Base-by-base conservation (phyloP, 1,284 basidiomycete genomes). In the Schizophyllum commune region DNA sequence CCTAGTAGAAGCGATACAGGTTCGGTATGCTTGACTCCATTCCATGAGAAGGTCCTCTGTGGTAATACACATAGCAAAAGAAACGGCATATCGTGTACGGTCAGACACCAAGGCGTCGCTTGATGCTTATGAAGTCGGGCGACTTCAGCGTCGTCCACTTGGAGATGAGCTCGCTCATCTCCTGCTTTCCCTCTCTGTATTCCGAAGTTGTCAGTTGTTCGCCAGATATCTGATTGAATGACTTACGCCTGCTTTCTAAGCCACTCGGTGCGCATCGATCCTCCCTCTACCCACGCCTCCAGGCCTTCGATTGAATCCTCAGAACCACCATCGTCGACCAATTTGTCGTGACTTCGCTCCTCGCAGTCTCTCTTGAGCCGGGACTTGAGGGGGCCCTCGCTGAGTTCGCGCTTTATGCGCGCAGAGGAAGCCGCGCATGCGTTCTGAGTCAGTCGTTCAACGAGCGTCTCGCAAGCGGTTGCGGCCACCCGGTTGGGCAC, bases 401-500 rank as follows among this genome's bases (percentile, higher is more conserved):
- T 72, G 63, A 74, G 74, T 69, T 78, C 77, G 65, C 70, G 70
- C 68, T 75, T 77, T 59, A 76, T 72, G 9, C 27, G 53, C 61
- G 70, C 71, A 66, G 73, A 67, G 60, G 69, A 68, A 64, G 68
- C 68, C 68, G 34, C n/a, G 22, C 68, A 67, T 61, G 74, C 72
- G 51, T 68, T 66, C 52, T 68, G 66, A 60, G 71, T 70, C 61
- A 85, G 74, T 65, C 77, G 73, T 61, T 78, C 75, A 52, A 86
- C 71, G 65, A 83, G 67, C 20, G 77, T 77, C 64, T 78, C 75
- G 66, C 84, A 75, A 13, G 79, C 73, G 58, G 73, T 69, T 63
- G 82, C 78, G n/a, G 79, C 80, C 52, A 79, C 74, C 65, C 84
- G 77, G 71, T 85, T 85, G 27, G 83, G 83, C 47, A 80, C 77